phyloP scores from a whole-genome alignment of 768 basidiomycete genomes.

The Suillus decipiens region DNA sequence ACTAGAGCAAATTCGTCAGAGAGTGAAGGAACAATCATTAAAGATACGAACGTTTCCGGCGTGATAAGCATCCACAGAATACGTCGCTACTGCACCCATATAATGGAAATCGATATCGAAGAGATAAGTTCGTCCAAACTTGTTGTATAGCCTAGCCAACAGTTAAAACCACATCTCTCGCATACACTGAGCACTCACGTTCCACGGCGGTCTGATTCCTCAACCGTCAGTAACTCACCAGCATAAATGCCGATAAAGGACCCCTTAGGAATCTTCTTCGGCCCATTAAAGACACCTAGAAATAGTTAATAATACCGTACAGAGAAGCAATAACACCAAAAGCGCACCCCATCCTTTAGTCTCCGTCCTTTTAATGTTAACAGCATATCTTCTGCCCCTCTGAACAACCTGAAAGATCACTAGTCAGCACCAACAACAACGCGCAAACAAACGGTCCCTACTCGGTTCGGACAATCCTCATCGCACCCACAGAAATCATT shows the following conservation, averaged over 20 bases:
- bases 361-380: slow-evolving; percentile 69
- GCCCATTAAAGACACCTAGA: slow-evolving; percentile 70
- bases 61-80: slow-evolving; percentile 85
- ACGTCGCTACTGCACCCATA: slow-evolving; percentile 46
- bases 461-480: slow-evolving; percentile 80
- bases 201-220: slow-evolving; percentile 67
- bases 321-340: neutral
- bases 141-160: slow-evolving; percentile 63
- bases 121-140: slow-evolving; percentile 74
- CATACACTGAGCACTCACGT: slow-evolving; percentile 42
- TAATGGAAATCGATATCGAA: slow-evolving; percentile 83
- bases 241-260: slow-evolving; percentile 84
- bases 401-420: slow-evolving; percentile 68
- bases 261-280: slow-evolving; percentile 63
- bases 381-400: slow-evolving; percentile 62
- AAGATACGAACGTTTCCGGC: slow-evolving; percentile 69
- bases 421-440: slow-evolving; percentile 3
- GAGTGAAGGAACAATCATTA: neutral
- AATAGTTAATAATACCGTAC: slow-evolving; percentile 5
- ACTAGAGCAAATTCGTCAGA: slow-evolving; percentile 45
- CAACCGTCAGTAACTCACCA: slow-evolving; percentile 77
- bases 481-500: slow-evolving; percentile 81
- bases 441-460: slow-evolving; percentile 36
- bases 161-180: slow-evolving; percentile 5
- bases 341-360: slow-evolving; percentile 84